Percentiles rank a stretch among this genome's conserved stretches.
These are phyloP conservation scores for Thielaviopsis punctulata DNA, from an alignment of 2,329 filamentous ascomycete species.

Conservation along the genomic window DNA sequence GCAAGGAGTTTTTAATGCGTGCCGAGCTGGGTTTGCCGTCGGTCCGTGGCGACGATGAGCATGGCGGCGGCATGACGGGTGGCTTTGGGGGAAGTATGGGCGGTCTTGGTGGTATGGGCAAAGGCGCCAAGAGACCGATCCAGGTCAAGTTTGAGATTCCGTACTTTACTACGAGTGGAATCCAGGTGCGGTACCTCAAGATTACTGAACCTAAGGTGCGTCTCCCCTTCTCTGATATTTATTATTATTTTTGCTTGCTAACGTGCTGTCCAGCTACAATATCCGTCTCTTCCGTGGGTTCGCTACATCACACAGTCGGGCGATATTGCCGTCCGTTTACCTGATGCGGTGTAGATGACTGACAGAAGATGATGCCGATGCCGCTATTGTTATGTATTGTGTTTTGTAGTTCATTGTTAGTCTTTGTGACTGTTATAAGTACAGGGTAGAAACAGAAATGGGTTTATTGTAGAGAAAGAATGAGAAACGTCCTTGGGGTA, in stretches of 20 bases:
- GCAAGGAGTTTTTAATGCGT: conserved; percentile 96
- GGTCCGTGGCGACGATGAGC: conserved; percentile 87
- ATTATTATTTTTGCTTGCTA: conserved; percentile 2
- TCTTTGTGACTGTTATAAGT: not conserved
- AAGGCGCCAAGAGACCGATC: conserved; percentile 84
- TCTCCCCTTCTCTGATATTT: conserved; percentile 10
- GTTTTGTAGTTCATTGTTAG: not conserved
- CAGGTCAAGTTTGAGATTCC: conserved; percentile 99
- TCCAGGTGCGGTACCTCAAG: conserved; percentile 95
- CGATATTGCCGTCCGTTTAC: conserved; percentile 85
- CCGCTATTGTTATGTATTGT: not conserved
- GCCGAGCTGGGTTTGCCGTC: conserved; percentile 88
- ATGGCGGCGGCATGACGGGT: conserved; percentile 92
- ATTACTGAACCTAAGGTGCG: conserved; percentile 97
- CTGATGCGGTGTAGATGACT: conserved; percentile 55
- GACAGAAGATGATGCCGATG: not conserved
- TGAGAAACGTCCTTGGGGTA: not conserved
- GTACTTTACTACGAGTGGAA: conserved; percentile 99
- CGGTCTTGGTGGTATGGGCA: conserved; percentile 57
- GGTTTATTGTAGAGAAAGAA: not conserved
- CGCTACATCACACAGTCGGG: conserved; percentile 97
- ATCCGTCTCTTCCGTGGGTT: conserved; percentile 92
- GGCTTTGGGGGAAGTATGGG: conserved; percentile 96
- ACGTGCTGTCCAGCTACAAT: conserved; percentile 56
- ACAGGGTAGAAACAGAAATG: not conserved